Percentiles rank a stretch among this genome's conserved stretches.
Conservation (phyloP, 495 filamentous ascomycete genomes). For the Penicillium coffeae region DNA sequence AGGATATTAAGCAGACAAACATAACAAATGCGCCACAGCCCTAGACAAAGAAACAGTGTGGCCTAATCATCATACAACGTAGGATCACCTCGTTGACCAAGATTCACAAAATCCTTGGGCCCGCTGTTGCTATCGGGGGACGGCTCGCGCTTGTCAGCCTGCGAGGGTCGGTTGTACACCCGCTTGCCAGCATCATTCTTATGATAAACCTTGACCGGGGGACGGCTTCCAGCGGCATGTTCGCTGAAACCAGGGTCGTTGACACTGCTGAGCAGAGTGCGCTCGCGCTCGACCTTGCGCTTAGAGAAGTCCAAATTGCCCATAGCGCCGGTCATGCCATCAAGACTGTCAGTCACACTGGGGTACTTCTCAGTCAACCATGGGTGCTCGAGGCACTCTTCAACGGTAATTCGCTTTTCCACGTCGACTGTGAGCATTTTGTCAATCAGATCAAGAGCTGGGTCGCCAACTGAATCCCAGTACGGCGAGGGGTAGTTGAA, state of each 20-base stretch:
- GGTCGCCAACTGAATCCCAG: slow-evolving; percentile 90
- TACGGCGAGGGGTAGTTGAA: slow-evolving; percentile 98
- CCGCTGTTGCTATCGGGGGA: slow-evolving; percentile 61
- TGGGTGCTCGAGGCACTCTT: slow-evolving; percentile 86
- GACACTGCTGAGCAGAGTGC: slow-evolving; percentile 78
- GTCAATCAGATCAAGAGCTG: slow-evolving; percentile 91
- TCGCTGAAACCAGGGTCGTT: slow-evolving; percentile 71
- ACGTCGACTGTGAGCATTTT: slow-evolving; percentile 88
- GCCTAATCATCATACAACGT: slow-evolving; percentile 68
- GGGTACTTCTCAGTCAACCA: slow-evolving; percentile 64
- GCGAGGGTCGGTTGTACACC: slow-evolving; percentile 34
- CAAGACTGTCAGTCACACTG: slow-evolving; percentile 76
- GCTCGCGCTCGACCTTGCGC: slow-evolving; percentile 72
- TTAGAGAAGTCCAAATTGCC: slow-evolving; percentile 78
- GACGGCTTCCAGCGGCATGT: slow-evolving; percentile 51
- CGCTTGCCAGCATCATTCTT: slow-evolving; percentile 63
- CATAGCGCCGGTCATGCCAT: slow-evolving; percentile 80
- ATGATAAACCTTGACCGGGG: slow-evolving; percentile 70
- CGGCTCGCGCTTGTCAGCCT: slow-evolving; percentile 41
- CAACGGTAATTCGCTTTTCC: slow-evolving; percentile 77
- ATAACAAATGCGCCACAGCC: neutral
- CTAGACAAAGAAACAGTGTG: neutral
- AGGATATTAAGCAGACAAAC: neutral
- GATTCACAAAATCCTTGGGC: slow-evolving; percentile 70
- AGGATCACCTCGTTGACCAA: slow-evolving; percentile 82